Conservation (phyloP, 495 filamentous ascomycete species). For the Aspergillus ellipticus region DNA sequence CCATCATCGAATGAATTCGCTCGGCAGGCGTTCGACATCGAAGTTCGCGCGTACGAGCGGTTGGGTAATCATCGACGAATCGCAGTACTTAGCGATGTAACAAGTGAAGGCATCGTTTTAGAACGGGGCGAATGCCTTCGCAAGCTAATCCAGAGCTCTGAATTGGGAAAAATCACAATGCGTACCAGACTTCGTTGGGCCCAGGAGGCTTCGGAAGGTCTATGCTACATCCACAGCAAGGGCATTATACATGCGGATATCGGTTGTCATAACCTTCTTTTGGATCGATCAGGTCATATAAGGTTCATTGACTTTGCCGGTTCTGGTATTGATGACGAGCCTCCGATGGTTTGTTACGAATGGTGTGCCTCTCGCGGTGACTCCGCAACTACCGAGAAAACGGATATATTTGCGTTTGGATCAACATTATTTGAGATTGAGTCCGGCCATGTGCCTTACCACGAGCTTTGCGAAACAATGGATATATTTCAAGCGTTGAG, state of each 20-base stretch:
- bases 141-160: conserved; percentile 3
- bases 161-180: neutral
- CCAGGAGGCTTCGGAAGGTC: conserved; percentile 10
- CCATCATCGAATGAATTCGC: conserved; percentile 1
- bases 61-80: conserved; percentile 9
- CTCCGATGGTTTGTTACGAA: conserved; percentile 15
- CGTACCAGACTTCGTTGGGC: conserved; percentile 7
- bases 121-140: conserved; percentile 11
- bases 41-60: conserved; percentile 10
- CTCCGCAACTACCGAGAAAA: conserved; percentile 3
- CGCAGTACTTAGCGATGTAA: conserved; percentile 1
- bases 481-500: neutral
- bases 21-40: conserved; percentile 5
- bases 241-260: conserved; percentile 17
- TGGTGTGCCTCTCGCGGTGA: conserved; percentile 12
- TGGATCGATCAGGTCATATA: conserved; percentile 11
- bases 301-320: conserved; percentile 22
- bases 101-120: conserved; percentile 3
- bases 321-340: conserved; percentile 15
- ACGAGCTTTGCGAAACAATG: conserved; percentile 1
- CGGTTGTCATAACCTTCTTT: conserved; percentile 17
- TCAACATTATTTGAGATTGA: conserved; percentile 18
- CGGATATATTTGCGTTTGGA: conserved; percentile 20
- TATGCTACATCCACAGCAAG: conserved; percentile 16
- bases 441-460: conserved; percentile 7